phyloP scores from a whole-genome alignment of 768 basidiomycete genomes.

The Russula brevipes region DNA sequence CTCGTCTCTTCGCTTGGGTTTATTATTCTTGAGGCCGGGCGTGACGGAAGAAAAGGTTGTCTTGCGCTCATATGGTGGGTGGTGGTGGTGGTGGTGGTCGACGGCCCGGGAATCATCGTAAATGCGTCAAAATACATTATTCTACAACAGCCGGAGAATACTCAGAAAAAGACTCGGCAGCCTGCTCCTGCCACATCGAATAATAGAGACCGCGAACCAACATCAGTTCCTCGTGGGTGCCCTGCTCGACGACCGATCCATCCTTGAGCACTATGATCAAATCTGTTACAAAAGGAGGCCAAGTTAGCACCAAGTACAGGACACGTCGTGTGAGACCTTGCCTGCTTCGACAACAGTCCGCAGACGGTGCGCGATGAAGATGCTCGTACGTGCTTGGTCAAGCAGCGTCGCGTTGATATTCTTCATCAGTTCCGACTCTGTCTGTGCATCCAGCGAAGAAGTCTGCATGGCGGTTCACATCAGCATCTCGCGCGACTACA shows the following conservation, averaged over 20 bases:
- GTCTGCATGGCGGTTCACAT: constrained; percentile 49
- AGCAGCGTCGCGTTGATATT: constrained; percentile 81
- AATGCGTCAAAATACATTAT: constrained; percentile 1
- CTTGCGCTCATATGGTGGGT: constrained; percentile 12
- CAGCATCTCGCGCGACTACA: not conserved
- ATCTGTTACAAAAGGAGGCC: constrained; percentile 42
- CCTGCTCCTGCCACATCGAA: constrained; percentile 80
- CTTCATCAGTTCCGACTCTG: constrained; percentile 91
- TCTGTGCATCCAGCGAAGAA: constrained; percentile 91
- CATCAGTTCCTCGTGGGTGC: constrained; percentile 86
- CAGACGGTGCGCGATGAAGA: constrained; percentile 94
- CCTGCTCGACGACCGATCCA: constrained; percentile 88
- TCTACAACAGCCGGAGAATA: constrained; percentile 14
- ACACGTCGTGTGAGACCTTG: constrained; percentile 31
- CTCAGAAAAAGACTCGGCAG: constrained; percentile 30
- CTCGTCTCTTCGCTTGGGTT: constrained; percentile 1
- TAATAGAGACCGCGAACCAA: constrained; percentile 63
- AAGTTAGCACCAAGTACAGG: not conserved
- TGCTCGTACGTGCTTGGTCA: constrained; percentile 79
- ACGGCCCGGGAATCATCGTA: not conserved
- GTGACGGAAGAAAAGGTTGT: constrained; percentile 20
- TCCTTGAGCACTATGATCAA: constrained; percentile 90
- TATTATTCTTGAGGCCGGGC: constrained; percentile 13
- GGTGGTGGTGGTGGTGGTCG: not conserved
- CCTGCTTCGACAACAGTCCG: constrained; percentile 90